phyloP scores from a whole-genome alignment of 108 stramenopile species.

The Nitzschia palea region DNA sequence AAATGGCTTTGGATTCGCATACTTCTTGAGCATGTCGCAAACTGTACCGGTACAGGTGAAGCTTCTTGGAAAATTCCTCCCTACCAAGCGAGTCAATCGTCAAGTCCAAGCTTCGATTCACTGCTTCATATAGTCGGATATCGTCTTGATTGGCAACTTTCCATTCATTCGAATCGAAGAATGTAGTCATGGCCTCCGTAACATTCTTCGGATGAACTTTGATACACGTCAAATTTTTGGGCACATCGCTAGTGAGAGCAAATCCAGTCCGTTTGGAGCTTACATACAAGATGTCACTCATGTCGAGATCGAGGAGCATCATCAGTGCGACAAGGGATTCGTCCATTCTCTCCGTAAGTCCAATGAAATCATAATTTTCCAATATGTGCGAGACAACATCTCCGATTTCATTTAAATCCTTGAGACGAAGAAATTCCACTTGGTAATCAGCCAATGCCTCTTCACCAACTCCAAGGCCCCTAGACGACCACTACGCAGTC shows the following conservation, averaged over 20 bases:
- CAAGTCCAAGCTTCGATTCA: neutral
- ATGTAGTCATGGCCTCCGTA: neutral
- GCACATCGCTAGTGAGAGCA: neutral
- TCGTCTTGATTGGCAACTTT: slow-evolving; percentile 19
- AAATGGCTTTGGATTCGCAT: neutral
- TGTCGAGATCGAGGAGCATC: slow-evolving; percentile 22
- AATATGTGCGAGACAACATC: slow-evolving; percentile 32
- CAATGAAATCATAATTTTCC: slow-evolving; percentile 50
- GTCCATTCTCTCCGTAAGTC: slow-evolving; percentile 50
- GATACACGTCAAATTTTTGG: neutral
- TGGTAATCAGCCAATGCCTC: neutral
- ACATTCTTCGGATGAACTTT: neutral
- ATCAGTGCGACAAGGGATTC: slow-evolving; percentile 43
- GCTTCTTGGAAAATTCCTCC: neutral
- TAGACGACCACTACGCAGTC: slow-evolving; percentile 24
- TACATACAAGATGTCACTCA: slow-evolving; percentile 19
- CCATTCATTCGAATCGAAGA: slow-evolving; percentile 13
- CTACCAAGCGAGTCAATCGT: neutral
- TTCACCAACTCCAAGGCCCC: neutral
- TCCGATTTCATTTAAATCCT: neutral
- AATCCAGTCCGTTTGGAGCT: neutral
- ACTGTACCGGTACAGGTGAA: neutral
- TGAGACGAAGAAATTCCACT: neutral
- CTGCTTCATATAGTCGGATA: neutral
- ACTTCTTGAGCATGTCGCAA: neutral